Base-by-base conservation (phyloP, 2,329 filamentous ascomycete species). In the Daldinia sp. region DNA sequence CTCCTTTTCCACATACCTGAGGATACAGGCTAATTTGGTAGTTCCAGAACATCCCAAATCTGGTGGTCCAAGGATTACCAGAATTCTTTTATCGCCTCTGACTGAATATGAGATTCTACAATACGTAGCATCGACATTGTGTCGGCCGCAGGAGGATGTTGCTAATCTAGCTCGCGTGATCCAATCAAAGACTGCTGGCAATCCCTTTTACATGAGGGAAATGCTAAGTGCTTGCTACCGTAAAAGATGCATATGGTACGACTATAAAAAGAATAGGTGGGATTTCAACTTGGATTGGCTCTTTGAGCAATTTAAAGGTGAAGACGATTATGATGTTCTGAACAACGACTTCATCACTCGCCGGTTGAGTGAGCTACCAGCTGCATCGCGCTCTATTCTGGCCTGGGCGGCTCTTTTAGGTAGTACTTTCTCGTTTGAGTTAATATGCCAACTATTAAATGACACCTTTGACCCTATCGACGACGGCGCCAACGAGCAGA, bases 141-240 rank as follows among this genome's bases (percentile, higher is more conserved):
- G 92, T 74, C 87, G 93, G 63, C 83, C 89, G 0, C 87, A 86
- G 64, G 89, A 93, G 37, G 92, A 93, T 53, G 87, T 96, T 0
- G 82, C 92, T 0, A 90, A 94, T 0, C 83, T 98, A 18, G 92
- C 93, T 1, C 88, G 94, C 6, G 92, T 97, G 9, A 89, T 98
- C 5, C 92, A 97, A 78, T 94, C 95, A 75, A 97, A 96, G 81
- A 95, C 93, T 7, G 88, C 88, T 28, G 94, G 94, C 1, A 97
- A 97, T 69, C 91, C 94, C 0, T 98, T 97, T 75, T 97, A 96
- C 75, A 92, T 97, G 78, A 87, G 93, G 62, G 93, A 97, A 80
- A 97, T 98, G 87, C 86, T 98, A 4, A 93, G 93, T 75, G 91
- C 92, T 2, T 97, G 93, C 77, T 90, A 97, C 78, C 89, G 93